These are phyloP conservation scores for Lentinus tigrinus DNA, from an alignment of 768 basidiomycete genomes.

Conservation along the genomic window DNA sequence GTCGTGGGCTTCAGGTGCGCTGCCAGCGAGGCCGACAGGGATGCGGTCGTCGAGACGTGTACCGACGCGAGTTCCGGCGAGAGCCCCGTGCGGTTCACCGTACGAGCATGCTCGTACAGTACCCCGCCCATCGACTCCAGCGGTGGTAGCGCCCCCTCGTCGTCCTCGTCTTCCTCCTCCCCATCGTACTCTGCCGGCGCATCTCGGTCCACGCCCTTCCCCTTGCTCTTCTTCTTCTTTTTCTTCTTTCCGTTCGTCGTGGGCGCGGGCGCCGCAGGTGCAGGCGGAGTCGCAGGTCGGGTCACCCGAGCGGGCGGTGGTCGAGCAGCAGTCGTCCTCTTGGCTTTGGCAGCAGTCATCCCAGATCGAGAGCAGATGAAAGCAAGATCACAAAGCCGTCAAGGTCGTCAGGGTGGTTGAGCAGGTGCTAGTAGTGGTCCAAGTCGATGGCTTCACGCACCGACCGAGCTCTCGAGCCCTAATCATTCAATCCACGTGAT, in stretches of 20 bases:
- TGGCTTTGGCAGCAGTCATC: conserved; percentile 24
- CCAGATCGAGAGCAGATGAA: conserved; percentile 4
- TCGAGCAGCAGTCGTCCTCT: conserved; percentile 15
- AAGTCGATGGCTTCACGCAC: conserved; percentile 11
- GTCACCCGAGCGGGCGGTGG: conserved; percentile 13
- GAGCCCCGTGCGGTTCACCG: conserved; percentile 32
- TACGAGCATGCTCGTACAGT: conserved; percentile 12
- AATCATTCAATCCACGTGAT: conserved; percentile 12
- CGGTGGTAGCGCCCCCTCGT: conserved; percentile 24
- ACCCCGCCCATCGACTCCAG: conserved; percentile 21
- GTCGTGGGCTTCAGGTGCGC: conserved; percentile 32
- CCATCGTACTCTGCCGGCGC: conserved; percentile 11
- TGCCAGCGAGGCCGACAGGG: conserved; percentile 37
- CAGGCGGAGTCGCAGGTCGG: conserved; percentile 15
- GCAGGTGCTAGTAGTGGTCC: not conserved
- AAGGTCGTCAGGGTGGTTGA: conserved; percentile 4
- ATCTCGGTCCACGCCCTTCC: conserved; percentile 25
- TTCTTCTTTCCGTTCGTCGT: conserved; percentile 36
- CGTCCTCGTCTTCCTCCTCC: conserved; percentile 31
- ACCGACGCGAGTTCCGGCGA: conserved; percentile 50
- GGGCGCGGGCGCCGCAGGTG: conserved; percentile 9
- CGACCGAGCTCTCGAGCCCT: conserved; percentile 2
- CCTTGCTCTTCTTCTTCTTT: conserved; percentile 49
- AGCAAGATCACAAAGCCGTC: conserved; percentile 4
- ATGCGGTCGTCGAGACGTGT: conserved; percentile 45